phyloP scores from a whole-genome alignment of 225 moss, liverwort and hornwort species.

The Bryoerythrophyllum caledonicum region DNA sequence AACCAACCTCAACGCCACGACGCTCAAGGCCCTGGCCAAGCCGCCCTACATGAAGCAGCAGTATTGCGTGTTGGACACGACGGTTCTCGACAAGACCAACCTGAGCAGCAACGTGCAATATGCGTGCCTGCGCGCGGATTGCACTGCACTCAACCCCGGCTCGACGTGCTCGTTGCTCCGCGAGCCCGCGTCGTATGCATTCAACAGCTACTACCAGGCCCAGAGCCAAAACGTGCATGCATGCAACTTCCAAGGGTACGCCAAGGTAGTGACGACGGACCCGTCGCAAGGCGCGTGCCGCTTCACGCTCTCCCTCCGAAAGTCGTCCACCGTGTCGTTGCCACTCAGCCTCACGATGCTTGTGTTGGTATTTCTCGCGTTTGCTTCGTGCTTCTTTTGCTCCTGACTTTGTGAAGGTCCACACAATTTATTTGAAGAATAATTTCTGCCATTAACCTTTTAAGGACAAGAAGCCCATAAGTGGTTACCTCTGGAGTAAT shows the following conservation, averaged over 20 bases:
- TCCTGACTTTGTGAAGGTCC: too few relatives aligned
- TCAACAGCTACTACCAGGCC: slow-evolving; percentile 47
- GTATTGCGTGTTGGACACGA: slow-evolving; percentile 22
- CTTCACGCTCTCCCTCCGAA: slow-evolving; percentile 9
- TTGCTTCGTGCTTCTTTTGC: too few relatives aligned
- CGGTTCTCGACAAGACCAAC: slow-evolving; percentile 13
- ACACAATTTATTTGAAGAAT: too few relatives aligned
- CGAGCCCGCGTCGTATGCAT: slow-evolving; percentile 33
- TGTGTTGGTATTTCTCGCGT: too few relatives aligned
- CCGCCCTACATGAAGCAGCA: slow-evolving; percentile 35
- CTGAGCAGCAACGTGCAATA: slow-evolving; percentile 23
- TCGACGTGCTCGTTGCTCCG: slow-evolving; percentile 14
- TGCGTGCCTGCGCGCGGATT: slow-evolving; percentile 32
- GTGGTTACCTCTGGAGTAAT: too few relatives aligned
- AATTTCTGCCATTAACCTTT: too few relatives aligned
- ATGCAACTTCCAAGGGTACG: slow-evolving; percentile 39
- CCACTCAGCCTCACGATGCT: too few relatives aligned
- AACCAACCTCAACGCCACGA: neutral
- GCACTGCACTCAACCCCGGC: slow-evolving; percentile 23
- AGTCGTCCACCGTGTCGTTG: neutral
- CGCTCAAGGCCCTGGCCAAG: neutral
- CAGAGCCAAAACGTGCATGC: slow-evolving; percentile 28
- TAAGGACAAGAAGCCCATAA: too few relatives aligned
- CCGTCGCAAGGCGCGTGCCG: slow-evolving; percentile 27
- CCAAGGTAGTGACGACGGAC: slow-evolving; percentile 7